Conservation (phyloP, 768 basidiomycete species). For the Lentinula detonsa region DNA sequence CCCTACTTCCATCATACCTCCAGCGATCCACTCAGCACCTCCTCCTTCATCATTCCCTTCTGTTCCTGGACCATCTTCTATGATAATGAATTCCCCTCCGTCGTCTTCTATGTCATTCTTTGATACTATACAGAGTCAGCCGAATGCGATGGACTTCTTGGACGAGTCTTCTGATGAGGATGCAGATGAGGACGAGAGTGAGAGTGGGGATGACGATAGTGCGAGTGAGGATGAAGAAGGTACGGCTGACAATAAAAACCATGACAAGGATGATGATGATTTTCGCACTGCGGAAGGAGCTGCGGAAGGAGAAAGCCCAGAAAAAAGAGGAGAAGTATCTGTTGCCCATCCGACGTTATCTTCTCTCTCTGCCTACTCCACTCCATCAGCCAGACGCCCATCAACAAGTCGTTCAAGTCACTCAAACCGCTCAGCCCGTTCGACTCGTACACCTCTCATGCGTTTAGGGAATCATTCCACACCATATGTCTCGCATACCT, state of each 20-base stretch:
- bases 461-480: slow-evolving; percentile 64
- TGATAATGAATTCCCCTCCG: slow-evolving; percentile 19
- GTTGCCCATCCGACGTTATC: not conserved
- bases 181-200: slow-evolving; percentile 15
- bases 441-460: slow-evolving; percentile 41
- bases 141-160: slow-evolving; percentile 69
- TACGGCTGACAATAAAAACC: slow-evolving; percentile 25
- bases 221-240: slow-evolving; percentile 7
- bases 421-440: slow-evolving; percentile 5
- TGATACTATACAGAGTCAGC: slow-evolving; percentile 63
- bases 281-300: slow-evolving; percentile 17
- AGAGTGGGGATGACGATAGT: not conserved
- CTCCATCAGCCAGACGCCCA: slow-evolving; percentile 14
- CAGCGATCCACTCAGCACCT: slow-evolving; percentile 54
- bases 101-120: slow-evolving; percentile 70
- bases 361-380: not conserved
- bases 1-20: slow-evolving; percentile 35
- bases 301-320: slow-evolving; percentile 20
- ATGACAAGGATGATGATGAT: slow-evolving; percentile 27
- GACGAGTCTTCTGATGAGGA: slow-evolving; percentile 52
- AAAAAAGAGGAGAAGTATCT: slow-evolving; percentile 26
- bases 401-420: not conserved
- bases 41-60: not conserved
- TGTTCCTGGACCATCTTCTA: not conserved
- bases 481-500: slow-evolving; percentile 45